These are phyloP conservation scores for Trametes villosa DNA, from an alignment of 768 basidiomycete species.

Conservation along the genomic window DNA sequence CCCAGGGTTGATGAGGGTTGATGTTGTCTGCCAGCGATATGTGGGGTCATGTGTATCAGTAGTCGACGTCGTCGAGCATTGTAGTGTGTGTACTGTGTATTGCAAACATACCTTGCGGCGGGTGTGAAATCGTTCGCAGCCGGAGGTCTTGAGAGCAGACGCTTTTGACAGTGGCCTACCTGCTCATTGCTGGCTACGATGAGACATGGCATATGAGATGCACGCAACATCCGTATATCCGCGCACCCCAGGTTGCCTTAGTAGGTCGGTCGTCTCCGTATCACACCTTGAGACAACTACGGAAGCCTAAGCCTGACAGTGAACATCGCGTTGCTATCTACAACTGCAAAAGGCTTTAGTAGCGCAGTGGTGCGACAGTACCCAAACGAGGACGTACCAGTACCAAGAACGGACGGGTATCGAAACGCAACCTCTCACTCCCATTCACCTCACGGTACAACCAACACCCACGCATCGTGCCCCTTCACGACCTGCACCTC, in stretches of 20 bases:
- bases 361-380: not conserved
- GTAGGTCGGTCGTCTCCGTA: too few relatives aligned
- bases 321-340: not conserved
- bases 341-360: not conserved
- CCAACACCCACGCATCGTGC: slow-evolving; percentile 10
- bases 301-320: not conserved
- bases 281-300: not conserved
- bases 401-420: not conserved
- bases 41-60: not conserved
- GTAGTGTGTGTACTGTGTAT: not conserved
- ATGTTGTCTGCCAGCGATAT: not conserved
- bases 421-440: too few relatives aligned
- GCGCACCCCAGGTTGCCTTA: too few relatives aligned
- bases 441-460: not conserved
- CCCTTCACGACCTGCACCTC: slow-evolving; percentile 1
- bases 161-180: too few relatives aligned
- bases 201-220: too few relatives aligned
- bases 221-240: too few relatives aligned
- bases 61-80: not conserved
- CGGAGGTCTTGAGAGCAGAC: too few relatives aligned
- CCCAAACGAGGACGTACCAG: not conserved
- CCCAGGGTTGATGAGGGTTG: slow-evolving; percentile 6
- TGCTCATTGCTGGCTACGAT: too few relatives aligned
- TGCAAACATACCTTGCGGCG: not conserved
- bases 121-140: not conserved